Conservation (phyloP, 768 basidiomycete species). For the Multifurca ochricompacta region DNA sequence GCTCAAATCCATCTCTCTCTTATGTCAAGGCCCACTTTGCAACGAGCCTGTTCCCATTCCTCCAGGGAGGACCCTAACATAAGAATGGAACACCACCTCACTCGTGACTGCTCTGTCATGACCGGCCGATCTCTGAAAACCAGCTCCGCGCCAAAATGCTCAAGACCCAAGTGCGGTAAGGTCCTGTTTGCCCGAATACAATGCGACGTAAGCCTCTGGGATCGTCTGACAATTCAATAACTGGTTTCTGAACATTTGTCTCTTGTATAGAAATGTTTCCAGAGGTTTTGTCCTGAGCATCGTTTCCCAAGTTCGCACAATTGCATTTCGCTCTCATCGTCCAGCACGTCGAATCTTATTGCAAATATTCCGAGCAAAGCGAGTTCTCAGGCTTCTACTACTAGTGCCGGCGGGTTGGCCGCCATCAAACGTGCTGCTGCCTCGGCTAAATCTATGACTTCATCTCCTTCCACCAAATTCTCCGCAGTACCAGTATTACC, state of each 20-base stretch:
- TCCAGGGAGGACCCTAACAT: constrained; percentile 76
- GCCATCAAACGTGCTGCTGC: constrained; percentile 5
- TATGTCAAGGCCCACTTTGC: constrained; percentile 60
- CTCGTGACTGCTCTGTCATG: constrained; percentile 56
- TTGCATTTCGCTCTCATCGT: constrained; percentile 34
- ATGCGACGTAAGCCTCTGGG: constrained; percentile 52
- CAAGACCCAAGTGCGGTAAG: constrained; percentile 58
- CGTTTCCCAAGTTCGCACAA: constrained; percentile 70
- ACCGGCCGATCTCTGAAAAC: constrained; percentile 48
- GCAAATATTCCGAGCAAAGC: constrained; percentile 16
- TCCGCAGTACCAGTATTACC: constrained; percentile 22
- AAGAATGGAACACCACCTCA: constrained; percentile 72
- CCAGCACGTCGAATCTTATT: constrained; percentile 8
- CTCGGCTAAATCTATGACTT: neutral
- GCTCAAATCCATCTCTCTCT: neutral
- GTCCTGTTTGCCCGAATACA: constrained; percentile 64
- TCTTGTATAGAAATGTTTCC: constrained; percentile 49
- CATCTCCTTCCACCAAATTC: constrained; percentile 31
- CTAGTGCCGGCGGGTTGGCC: constrained; percentile 30
- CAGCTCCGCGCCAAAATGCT: constrained; percentile 50
- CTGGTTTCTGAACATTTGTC: neutral
- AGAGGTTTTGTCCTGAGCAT: constrained; percentile 70
- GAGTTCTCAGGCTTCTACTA: constrained; percentile 19
- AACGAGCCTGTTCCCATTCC: constrained; percentile 65
- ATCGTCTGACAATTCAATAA: neutral